These are phyloP conservation scores for Tetracladium setigerum DNA, from an alignment of 495 filamentous ascomycete species.

Conservation along the genomic window DNA sequence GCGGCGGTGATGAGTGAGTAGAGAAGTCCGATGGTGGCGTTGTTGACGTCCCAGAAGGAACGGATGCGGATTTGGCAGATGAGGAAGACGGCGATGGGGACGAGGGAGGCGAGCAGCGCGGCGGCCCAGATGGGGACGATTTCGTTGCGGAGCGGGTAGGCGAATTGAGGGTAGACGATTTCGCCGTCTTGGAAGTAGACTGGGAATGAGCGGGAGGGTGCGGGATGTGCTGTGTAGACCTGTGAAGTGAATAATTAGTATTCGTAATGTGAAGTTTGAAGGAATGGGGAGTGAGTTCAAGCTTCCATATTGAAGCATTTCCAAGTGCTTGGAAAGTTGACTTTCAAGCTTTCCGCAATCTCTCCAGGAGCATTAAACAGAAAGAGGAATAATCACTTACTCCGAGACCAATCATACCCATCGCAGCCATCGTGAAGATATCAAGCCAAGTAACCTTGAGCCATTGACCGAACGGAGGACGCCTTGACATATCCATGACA, in stretches of 20 bases:
- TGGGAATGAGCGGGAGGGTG: slow-evolving; percentile 33
- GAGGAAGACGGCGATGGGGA: slow-evolving; percentile 51
- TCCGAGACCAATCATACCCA: slow-evolving; percentile 50
- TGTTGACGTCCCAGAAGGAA: slow-evolving; percentile 62
- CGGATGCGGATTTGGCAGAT: slow-evolving; percentile 51
- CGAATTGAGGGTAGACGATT: slow-evolving; percentile 52
- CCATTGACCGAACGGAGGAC: slow-evolving; percentile 44
- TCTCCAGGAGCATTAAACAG: too few relatives aligned
- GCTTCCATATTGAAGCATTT: too few relatives aligned
- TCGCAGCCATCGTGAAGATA: slow-evolving; percentile 45
- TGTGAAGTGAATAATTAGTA: slow-evolving; percentile 16
- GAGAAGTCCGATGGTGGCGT: slow-evolving; percentile 50
- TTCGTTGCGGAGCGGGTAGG: slow-evolving; percentile 53
- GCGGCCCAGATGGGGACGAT: slow-evolving; percentile 54
- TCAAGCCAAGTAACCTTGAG: slow-evolving; percentile 50
- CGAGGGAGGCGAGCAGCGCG: slow-evolving; percentile 43
- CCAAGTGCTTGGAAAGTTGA: too few relatives aligned
- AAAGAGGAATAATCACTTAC: slow-evolving; percentile 28
- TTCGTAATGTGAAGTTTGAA: neutral
- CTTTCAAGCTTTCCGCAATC: too few relatives aligned
- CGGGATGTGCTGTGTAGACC: slow-evolving; percentile 48
- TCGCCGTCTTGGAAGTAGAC: slow-evolving; percentile 50
- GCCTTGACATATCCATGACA: slow-evolving; percentile 32
- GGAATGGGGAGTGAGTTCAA: neutral
- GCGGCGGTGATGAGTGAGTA: slow-evolving; percentile 52